Conservation (phyloP, 306 rosid genomes). For the Hippophae rhamnoides region DNA sequence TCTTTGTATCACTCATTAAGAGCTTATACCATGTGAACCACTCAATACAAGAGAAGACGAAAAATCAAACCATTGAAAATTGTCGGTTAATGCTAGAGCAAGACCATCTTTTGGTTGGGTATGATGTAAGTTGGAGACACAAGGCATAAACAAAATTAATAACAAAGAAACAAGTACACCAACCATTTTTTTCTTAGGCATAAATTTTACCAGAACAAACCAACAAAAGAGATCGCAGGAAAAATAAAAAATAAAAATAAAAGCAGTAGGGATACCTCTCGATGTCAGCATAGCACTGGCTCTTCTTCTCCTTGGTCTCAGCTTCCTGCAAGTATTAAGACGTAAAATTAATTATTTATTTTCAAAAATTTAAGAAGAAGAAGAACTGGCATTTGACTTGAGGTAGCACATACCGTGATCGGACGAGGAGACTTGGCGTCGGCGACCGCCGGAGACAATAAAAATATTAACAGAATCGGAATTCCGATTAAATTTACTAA, state of each 20-base stretch:
- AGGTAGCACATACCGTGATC: slow-evolving; percentile 35
- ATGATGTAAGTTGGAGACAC: too few species aligned
- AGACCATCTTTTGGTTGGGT: too few species aligned
- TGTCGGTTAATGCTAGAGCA: too few species aligned
- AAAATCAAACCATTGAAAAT: too few species aligned
- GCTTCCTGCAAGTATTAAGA: slow-evolving; percentile 39
- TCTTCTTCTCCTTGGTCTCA: slow-evolving; percentile 62
- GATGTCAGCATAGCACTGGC: slow-evolving; percentile 75
- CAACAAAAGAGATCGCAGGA: neutral
- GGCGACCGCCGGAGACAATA: slow-evolving; percentile 26
- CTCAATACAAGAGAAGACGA: too few species aligned
- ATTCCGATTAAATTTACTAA: neutral
- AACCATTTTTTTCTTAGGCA: neutral
- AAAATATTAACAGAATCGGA: slow-evolving; percentile 18
- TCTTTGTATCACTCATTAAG: too few species aligned
- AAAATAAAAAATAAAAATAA: neutral
- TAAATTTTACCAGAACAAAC: neutral
- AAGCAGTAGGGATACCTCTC: slow-evolving; percentile 38
- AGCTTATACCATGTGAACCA: too few species aligned
- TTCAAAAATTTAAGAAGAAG: neutral
- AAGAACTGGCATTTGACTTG: neutral
- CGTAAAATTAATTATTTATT: neutral
- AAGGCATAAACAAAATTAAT: too few species aligned
- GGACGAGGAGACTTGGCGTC: slow-evolving; percentile 78
- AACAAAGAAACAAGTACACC: too few species aligned